phyloP scores from a whole-genome alignment of 1,139 yeast species.

The Pichia sp. region DNA sequence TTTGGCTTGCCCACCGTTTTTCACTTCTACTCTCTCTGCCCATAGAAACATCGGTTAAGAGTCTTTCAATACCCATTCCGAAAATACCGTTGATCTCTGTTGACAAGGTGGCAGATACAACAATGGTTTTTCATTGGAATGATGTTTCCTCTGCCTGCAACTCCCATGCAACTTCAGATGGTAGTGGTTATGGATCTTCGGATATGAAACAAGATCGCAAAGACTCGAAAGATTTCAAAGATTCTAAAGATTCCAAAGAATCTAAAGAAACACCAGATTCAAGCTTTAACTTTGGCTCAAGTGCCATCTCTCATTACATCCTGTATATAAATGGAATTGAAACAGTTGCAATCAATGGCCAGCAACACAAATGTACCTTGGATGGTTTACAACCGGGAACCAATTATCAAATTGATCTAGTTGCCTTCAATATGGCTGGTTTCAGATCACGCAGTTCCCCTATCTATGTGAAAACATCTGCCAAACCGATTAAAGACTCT shows the following conservation, averaged over 20 bases:
- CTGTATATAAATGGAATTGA: slow-evolving; percentile 47
- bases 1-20: slow-evolving; percentile 48
- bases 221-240: slow-evolving; percentile 9
- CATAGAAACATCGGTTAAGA: slow-evolving; percentile 44
- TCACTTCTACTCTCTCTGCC: slow-evolving; percentile 44
- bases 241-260: not conserved
- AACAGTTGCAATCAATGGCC: slow-evolving; percentile 30
- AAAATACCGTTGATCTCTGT: slow-evolving; percentile 53
- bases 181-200: not conserved
- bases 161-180: not conserved
- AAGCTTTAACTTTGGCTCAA: not conserved
- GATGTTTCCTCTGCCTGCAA: not conserved
- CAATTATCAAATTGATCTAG: slow-evolving; percentile 51
- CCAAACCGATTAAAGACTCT: slow-evolving; percentile 12
- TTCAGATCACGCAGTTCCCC: slow-evolving; percentile 45
- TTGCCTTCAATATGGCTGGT: slow-evolving; percentile 47
- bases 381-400: slow-evolving; percentile 43
- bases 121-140: slow-evolving; percentile 59
- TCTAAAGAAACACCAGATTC: not conserved
- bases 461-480: slow-evolving; percentile 41
- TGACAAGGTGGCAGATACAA: slow-evolving; percentile 46
- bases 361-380: slow-evolving; percentile 38
- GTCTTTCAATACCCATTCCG: slow-evolving; percentile 53
- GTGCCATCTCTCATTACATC: slow-evolving; percentile 35
- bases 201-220: slow-evolving; percentile 1